Evolutionary conservation across 495 filamentous ascomycete genomes (phyloP).

Genomic region (Xylaria curta): DNA sequence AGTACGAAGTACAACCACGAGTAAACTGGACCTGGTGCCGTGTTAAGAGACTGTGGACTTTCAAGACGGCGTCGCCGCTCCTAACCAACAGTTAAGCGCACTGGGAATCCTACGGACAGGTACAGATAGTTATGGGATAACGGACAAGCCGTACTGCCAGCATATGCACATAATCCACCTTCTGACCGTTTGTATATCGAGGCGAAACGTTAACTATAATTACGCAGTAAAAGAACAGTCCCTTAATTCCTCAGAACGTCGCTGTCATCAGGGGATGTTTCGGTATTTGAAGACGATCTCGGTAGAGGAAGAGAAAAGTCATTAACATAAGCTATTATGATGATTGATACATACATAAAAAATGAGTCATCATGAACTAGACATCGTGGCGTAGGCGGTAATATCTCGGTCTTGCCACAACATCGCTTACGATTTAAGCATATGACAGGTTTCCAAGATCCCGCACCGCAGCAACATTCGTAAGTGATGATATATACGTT

Average conservation of each 20-base stretch:
- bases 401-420: constrained; percentile 4
- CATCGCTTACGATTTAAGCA: neutral
- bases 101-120: neutral
- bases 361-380: neutral
- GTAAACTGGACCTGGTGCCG: neutral
- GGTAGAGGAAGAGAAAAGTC: neutral
- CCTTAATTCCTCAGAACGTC: neutral
- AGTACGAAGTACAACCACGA: neutral
- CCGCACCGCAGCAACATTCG: neutral
- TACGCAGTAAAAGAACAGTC: neutral
- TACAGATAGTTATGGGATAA: neutral
- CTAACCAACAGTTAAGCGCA: neutral
- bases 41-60: neutral
- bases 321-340: neutral
- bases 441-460: neutral
- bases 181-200: neutral
- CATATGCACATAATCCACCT: constrained; percentile 1
- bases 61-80: constrained; percentile 7
- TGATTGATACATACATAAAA: neutral
- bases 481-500: neutral
- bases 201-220: neutral
- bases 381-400: neutral
- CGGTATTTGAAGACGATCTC: neutral
- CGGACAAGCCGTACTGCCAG: neutral
- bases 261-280: neutral